Evolutionary conservation across 352 stramenopile species (phyloP).

Genomic region (Globisporangium irregulare): DNA sequence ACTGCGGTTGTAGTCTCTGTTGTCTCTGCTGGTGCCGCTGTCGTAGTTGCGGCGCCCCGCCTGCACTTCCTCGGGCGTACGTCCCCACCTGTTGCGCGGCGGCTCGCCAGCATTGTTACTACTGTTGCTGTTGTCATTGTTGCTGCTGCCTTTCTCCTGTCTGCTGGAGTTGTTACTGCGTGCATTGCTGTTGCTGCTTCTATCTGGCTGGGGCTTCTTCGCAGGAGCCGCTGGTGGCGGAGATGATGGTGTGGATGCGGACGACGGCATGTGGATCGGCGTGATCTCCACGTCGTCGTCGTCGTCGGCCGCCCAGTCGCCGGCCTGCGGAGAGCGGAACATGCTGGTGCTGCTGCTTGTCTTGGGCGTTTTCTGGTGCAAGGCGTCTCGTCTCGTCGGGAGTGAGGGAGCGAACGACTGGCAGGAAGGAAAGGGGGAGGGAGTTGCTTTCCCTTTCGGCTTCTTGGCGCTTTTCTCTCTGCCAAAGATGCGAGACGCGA

Average conservation of each 20-base stretch:
- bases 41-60: constrained; percentile 23
- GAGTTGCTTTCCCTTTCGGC: neutral
- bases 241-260: constrained; percentile 10
- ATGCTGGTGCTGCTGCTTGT: constrained; percentile 39
- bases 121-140: neutral
- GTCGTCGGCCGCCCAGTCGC: constrained; percentile 77
- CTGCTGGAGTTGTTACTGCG: constrained; percentile 13
- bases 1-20: constrained; percentile 10
- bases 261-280: constrained; percentile 6
- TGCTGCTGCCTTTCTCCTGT: constrained; percentile 5
- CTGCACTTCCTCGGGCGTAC: constrained; percentile 13
- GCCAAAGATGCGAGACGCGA: neutral
- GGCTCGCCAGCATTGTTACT: neutral
- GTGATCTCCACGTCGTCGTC: constrained; percentile 63
- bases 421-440: neutral
- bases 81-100: constrained; percentile 13
- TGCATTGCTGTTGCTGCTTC: constrained; percentile 3
- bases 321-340: constrained; percentile 65
- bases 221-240: constrained; percentile 5
- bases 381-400: neutral
- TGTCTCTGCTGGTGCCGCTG: constrained; percentile 13
- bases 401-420: neutral
- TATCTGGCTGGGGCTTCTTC: constrained; percentile 16
- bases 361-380: neutral
- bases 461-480: neutral